phyloP scores from a whole-genome alignment of 1,284 basidiomycete genomes.

The Earliella scabrosa region DNA sequence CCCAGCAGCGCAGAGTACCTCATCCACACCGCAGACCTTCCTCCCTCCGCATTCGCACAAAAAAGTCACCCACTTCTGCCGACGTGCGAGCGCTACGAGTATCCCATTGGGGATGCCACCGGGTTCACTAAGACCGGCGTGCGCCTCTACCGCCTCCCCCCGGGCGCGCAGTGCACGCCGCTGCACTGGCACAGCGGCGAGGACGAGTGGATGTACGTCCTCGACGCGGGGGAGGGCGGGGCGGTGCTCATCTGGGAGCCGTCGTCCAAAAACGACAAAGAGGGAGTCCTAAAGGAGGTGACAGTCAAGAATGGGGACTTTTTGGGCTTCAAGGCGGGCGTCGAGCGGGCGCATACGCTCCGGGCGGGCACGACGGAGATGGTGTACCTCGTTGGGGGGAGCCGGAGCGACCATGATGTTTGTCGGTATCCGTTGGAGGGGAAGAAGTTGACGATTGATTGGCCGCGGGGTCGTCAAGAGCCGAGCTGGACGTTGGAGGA shows the following conservation, averaged over 20 bases:
- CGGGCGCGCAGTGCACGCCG: conserved; percentile 27
- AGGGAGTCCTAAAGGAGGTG: conserved; percentile 22
- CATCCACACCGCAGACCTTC: conserved; percentile 14
- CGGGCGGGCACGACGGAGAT: conserved; percentile 26
- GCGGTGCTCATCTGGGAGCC: conserved; percentile 23
- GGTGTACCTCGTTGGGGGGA: conserved; percentile 33
- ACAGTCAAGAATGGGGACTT: conserved; percentile 31
- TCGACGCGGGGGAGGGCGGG: conserved; percentile 31
- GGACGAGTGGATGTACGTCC: conserved; percentile 35
- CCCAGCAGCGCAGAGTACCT: too few relatives aligned
- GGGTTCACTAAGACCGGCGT: conserved; percentile 32
- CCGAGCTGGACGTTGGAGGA: conserved; percentile 21
- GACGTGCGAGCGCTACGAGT: conserved; percentile 20
- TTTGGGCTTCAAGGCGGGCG: conserved; percentile 31
- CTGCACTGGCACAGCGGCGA: conserved; percentile 34
- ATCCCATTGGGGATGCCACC: conserved; percentile 29
- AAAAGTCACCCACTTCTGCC: conserved; percentile 17
- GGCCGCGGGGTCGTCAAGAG: not conserved
- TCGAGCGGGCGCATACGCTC: conserved; percentile 27
- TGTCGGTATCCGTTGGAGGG: conserved; percentile 26
- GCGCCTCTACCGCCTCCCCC: conserved; percentile 30
- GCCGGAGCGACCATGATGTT: conserved; percentile 28
- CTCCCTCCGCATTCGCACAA: conserved; percentile 9
- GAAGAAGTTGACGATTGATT: conserved; percentile 18
- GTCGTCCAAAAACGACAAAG: conserved; percentile 6